phyloP scores from a whole-genome alignment of 192 early-diverging fungal species.

The Coemansia guatemalensis region DNA sequence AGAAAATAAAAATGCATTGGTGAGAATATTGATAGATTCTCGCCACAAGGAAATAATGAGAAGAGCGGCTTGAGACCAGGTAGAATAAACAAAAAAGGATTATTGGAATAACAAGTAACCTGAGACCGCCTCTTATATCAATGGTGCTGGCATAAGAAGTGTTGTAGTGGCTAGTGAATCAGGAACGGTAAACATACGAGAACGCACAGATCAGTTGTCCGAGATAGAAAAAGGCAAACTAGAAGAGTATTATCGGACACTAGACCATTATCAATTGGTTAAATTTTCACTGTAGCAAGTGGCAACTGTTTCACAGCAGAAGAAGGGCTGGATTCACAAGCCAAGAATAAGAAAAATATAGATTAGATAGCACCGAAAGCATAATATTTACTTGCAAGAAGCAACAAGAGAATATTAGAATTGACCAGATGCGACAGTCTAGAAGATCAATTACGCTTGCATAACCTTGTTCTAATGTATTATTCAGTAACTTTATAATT shows the following conservation, averaged over 20 bases:
- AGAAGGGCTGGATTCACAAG: neutral
- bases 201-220: neutral
- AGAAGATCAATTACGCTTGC: neutral
- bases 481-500: neutral
- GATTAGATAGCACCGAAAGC: neutral
- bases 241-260: neutral
- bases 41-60: neutral
- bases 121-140: too few relatives aligned
- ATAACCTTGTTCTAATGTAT: neutral
- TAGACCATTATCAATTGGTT: neutral
- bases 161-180: neutral
- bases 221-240: neutral
- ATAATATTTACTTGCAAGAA: neutral
- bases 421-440: neutral
- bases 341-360: neutral
- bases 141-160: too few relatives aligned
- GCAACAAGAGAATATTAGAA: neutral
- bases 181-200: neutral
- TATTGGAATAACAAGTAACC: too few relatives aligned
- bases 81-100: neutral
- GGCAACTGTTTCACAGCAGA: neutral
- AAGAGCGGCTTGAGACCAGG: neutral
- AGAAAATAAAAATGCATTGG: neutral
- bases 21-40: neutral
- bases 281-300: neutral